Conservation (phyloP, 2,329 filamentous ascomycete genomes). For the Dothistroma pini region DNA sequence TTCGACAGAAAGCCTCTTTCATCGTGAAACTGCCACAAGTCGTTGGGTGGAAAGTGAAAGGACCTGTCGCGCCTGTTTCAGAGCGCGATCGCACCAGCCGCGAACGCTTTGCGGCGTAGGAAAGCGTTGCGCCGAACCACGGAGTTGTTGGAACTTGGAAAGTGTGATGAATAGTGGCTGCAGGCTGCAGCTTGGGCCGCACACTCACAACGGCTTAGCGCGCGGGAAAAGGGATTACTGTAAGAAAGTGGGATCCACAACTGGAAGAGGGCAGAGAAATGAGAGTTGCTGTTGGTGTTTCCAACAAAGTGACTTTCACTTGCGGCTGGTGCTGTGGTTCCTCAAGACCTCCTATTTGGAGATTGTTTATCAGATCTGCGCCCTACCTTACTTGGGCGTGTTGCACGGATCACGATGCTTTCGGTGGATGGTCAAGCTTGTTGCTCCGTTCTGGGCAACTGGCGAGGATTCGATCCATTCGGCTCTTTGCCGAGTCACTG, state of each 20-base stretch:
- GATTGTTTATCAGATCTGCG: neutral
- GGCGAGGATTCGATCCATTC: neutral
- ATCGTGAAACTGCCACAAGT: neutral
- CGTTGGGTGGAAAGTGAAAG: too few species aligned
- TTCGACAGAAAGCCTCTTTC: neutral
- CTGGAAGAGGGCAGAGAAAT: neutral
- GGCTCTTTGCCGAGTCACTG: neutral
- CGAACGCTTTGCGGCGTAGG: neutral
- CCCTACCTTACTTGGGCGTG: neutral
- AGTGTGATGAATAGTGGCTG: neutral
- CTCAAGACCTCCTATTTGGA: neutral
- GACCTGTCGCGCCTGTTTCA: neutral
- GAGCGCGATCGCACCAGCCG: neutral
- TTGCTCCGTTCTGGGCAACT: neutral
- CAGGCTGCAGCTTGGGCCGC: neutral
- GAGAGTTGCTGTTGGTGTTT: neutral
- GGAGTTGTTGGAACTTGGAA: neutral
- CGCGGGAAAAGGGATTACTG: neutral
- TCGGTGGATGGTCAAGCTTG: neutral
- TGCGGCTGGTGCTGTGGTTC: neutral
- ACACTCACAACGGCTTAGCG: constrained; percentile 8
- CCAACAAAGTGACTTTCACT: neutral
- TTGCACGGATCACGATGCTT: neutral
- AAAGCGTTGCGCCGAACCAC: neutral
- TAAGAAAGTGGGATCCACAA: neutral